Percentiles rank a stretch among this genome's conserved stretches.
These are phyloP conservation scores for Boletus coccyginus DNA, from an alignment of 768 basidiomycete species.

Conservation along the genomic window DNA sequence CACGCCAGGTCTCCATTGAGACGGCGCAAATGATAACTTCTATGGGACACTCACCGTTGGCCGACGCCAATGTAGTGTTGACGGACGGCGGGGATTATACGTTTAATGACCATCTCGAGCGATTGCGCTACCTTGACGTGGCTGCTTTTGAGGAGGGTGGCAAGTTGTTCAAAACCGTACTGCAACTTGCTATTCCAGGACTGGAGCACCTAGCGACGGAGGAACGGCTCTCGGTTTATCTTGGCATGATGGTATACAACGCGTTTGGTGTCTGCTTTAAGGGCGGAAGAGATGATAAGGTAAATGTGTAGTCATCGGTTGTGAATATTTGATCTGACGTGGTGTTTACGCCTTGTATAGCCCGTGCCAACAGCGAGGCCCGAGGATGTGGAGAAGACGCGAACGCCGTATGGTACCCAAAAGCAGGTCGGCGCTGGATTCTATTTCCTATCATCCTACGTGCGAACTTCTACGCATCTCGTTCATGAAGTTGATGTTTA, in stretches of 20 bases:
- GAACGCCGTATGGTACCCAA: constrained; percentile 73
- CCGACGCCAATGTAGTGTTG: constrained; percentile 20
- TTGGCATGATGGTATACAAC: constrained; percentile 77
- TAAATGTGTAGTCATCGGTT: constrained; percentile 27
- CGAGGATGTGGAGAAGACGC: constrained; percentile 71
- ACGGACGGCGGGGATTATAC: constrained; percentile 53
- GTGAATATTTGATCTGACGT: neutral
- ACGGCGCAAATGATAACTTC: constrained; percentile 50
- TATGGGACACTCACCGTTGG: constrained; percentile 12
- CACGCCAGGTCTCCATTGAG: constrained; percentile 66
- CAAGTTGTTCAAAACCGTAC: constrained; percentile 48
- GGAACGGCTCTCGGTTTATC: constrained; percentile 56
- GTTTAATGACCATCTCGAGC: constrained; percentile 74
- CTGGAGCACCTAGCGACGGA: constrained; percentile 68
- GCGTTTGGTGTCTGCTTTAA: constrained; percentile 68
- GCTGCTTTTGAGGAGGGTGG: constrained; percentile 46
- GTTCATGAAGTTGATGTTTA: neutral
- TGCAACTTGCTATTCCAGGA: constrained; percentile 64
- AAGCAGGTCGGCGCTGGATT: constrained; percentile 75
- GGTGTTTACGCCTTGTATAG: constrained; percentile 32
- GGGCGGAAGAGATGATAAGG: constrained; percentile 70
- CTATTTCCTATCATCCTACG: constrained; percentile 76
- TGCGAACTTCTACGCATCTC: constrained; percentile 24
- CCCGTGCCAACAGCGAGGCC: constrained; percentile 52
- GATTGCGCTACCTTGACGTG: constrained; percentile 66